These are phyloP conservation scores for Scheffersomyces lignosus DNA, from an alignment of 805 yeast genomes.

Conservation along the genomic window DNA sequence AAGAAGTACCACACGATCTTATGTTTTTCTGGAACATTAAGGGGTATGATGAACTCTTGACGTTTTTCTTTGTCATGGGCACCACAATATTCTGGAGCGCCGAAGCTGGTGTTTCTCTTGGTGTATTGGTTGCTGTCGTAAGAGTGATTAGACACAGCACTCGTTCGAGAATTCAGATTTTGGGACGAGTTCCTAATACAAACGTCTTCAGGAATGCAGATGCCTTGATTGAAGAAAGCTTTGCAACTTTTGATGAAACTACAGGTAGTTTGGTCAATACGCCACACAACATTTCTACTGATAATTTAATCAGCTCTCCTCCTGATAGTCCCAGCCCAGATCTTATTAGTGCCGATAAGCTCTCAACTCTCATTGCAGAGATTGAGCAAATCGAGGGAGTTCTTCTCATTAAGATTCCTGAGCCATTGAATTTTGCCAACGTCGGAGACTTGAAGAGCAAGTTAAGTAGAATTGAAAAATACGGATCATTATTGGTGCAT, in stretches of 20 bases:
- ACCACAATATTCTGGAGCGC: slow-evolving; percentile 38
- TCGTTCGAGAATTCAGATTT: slow-evolving; percentile 42
- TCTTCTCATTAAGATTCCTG: slow-evolving; percentile 77
- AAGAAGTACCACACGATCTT: slow-evolving; percentile 25
- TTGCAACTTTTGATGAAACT: slow-evolving; percentile 10
- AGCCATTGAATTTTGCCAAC: slow-evolving; percentile 86
- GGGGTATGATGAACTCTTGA: slow-evolving; percentile 23
- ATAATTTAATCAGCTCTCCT: not conserved
- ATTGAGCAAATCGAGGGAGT: slow-evolving; percentile 63
- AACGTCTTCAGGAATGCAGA: slow-evolving; percentile 71
- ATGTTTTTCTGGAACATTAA: slow-evolving; percentile 19
- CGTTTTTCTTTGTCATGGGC: slow-evolving; percentile 20
- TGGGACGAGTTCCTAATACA: slow-evolving; percentile 46
- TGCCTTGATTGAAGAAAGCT: slow-evolving; percentile 46
- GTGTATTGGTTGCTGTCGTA: slow-evolving; percentile 34
- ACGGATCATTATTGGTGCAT: slow-evolving; percentile 72
- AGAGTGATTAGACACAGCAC: slow-evolving; percentile 41
- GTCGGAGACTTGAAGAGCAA: slow-evolving; percentile 72
- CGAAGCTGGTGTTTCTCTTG: slow-evolving; percentile 37
- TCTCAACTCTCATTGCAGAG: slow-evolving; percentile 21
- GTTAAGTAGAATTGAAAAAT: slow-evolving; percentile 67
- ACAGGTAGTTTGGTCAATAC: slow-evolving; percentile 30
- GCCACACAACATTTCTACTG: not conserved
- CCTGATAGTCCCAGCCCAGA: not conserved
- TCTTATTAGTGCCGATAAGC: slow-evolving; percentile 1